phyloP scores from a whole-genome alignment of 495 filamentous ascomycete species.

The Penicillium argentinense region DNA sequence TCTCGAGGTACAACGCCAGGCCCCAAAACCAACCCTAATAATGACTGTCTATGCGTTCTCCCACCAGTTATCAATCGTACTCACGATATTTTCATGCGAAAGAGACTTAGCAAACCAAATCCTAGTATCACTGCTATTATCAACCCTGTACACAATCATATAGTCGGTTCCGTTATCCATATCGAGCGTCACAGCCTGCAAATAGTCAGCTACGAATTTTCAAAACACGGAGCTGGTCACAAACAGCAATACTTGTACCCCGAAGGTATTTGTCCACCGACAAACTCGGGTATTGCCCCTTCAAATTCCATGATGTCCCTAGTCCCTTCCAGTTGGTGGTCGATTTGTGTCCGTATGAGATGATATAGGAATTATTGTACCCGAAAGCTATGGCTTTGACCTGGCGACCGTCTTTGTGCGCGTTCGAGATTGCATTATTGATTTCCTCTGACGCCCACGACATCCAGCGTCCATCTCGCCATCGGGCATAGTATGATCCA shows the following conservation, averaged over 20 bases:
- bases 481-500: neutral
- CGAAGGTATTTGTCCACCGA: neutral
- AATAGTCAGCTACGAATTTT: neutral
- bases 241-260: neutral
- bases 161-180: neutral
- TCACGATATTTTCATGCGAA: too few relatives aligned
- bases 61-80: too few relatives aligned
- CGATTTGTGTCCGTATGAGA: neutral
- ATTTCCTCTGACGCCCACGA: neutral
- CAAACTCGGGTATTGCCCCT: neutral
- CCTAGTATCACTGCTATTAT: too few relatives aligned
- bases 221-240: neutral
- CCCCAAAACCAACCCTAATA: too few relatives aligned
- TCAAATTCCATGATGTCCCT: neutral
- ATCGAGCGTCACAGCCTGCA: constrained; percentile 1
- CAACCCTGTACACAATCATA: too few relatives aligned
- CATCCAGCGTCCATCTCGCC: neutral
- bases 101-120: too few relatives aligned
- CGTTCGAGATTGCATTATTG: neutral
- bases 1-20: too few relatives aligned
- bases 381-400: neutral
- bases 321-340: neutral
- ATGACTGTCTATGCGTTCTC: too few relatives aligned
- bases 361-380: neutral
- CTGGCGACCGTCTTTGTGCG: neutral